Conservation (phyloP, 441 rosid genomes). For the Erodium texanum region DNA sequence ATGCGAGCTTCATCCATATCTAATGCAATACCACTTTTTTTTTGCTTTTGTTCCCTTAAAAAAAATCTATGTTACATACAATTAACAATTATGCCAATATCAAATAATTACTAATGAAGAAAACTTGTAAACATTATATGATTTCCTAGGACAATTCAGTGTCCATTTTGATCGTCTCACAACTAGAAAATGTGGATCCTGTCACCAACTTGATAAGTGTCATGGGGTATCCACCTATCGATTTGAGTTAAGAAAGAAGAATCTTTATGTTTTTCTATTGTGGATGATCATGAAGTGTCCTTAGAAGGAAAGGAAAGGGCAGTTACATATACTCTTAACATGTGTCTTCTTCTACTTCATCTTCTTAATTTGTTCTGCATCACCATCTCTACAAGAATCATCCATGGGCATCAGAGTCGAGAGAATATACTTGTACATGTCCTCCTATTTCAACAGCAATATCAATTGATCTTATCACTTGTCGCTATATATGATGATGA, state of each 20-base stretch:
- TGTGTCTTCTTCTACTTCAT: not conserved
- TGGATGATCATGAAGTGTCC: not conserved
- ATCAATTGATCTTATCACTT: not conserved
- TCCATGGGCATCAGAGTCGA: not conserved
- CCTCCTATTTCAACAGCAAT: not conserved
- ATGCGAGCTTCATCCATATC: not conserved
- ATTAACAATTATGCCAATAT: not conserved
- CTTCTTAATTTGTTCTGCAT: not conserved
- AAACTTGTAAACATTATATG: too few relatives aligned
- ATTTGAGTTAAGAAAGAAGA: too few relatives aligned
- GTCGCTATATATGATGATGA: not conserved
- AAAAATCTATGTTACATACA: not conserved
- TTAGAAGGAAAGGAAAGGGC: not conserved
- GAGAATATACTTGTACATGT: not conserved
- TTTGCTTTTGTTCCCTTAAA: not conserved
- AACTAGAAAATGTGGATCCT: too few relatives aligned
- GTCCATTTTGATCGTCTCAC: too few relatives aligned
- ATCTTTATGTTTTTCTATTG: not conserved
- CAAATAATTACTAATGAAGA: too few relatives aligned
- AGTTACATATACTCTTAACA: not conserved
- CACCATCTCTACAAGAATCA: conserved; percentile 1
- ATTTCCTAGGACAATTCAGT: too few relatives aligned
- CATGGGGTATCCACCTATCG: too few relatives aligned
- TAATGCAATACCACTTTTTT: not conserved
- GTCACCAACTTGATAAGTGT: too few relatives aligned